Percentiles rank a stretch among this genome's conserved stretches.
Conservation (phyloP, 352 stramenopile species). For the Pythium apleroticum region DNA sequence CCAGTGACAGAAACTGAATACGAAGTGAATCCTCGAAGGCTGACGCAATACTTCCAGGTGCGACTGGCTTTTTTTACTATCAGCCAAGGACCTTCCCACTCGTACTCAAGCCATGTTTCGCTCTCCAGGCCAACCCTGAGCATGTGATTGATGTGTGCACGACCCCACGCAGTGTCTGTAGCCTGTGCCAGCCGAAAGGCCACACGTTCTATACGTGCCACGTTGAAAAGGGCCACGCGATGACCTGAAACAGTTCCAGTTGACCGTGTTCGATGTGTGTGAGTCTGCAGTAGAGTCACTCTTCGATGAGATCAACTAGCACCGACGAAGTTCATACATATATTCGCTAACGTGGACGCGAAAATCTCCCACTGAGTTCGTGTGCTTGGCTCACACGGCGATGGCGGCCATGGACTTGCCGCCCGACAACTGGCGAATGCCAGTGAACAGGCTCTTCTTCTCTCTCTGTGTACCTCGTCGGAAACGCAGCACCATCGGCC, state of each 20-base stretch:
- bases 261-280: too few relatives aligned
- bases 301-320: background rate
- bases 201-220: constrained; percentile 70
- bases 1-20: constrained; percentile 38
- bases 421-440: constrained; percentile 36
- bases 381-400: constrained; percentile 13
- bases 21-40: constrained; percentile 43
- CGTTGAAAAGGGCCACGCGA: constrained; percentile 70
- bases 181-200: constrained; percentile 34
- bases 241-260: constrained; percentile 42
- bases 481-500: constrained; percentile 78
- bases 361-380: background rate
- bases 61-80: background rate
- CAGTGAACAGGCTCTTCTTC: constrained; percentile 76
- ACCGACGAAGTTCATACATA: constrained; percentile 7
- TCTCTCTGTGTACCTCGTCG: constrained; percentile 73
- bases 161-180: constrained; percentile 44
- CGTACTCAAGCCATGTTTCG: too few relatives aligned
- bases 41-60: constrained; percentile 64
- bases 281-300: background rate
- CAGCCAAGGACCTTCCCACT: background rate
- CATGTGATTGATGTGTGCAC: constrained; percentile 74
- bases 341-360: constrained; percentile 1
- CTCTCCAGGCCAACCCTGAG: constrained; percentile 51
- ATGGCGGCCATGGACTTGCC: constrained; percentile 26